Conservation (phyloP, 1,139 yeast genomes). For the Candida dubliniensis region DNA sequence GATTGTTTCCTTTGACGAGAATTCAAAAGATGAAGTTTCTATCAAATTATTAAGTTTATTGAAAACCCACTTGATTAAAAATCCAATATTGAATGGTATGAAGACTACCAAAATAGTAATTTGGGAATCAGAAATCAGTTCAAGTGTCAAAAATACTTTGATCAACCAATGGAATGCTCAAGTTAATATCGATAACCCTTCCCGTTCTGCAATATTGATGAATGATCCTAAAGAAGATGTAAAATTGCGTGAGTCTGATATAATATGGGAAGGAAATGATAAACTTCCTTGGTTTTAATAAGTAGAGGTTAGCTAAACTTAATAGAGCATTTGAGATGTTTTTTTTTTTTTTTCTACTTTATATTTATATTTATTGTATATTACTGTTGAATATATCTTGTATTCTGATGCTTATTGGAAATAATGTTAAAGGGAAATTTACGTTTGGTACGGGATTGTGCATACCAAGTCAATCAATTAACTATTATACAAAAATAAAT, state of each 20-base stretch:
- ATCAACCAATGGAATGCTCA: constrained; percentile 16
- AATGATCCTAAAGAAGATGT: constrained; percentile 25
- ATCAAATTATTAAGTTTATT: constrained; percentile 26
- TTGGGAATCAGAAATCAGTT: constrained; percentile 39
- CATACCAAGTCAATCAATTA: no score
- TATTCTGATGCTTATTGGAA: no score
- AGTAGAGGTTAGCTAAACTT: no score
- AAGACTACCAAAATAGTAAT: constrained; percentile 24
- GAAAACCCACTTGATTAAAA: constrained; percentile 17
- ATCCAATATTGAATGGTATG: constrained; percentile 8
- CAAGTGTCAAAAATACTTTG: constrained; percentile 17
- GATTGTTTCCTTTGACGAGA: constrained; percentile 23
- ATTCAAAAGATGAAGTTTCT: constrained; percentile 19
- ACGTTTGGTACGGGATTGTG: no score
- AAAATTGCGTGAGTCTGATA: constrained; percentile 23
- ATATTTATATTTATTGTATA: no score
- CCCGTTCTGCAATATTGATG: constrained; percentile 39
- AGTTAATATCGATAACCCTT: constrained; percentile 31
- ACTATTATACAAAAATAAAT: no score
- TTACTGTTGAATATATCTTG: no score
- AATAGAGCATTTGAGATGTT: no score
- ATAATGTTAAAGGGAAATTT: no score
- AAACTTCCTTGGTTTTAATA: constrained; percentile 47
- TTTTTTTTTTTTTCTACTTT: no score
- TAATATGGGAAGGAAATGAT: constrained; percentile 47